Conservation (phyloP, 805 yeast genomes). For the Zygosaccharomyces lentus region DNA sequence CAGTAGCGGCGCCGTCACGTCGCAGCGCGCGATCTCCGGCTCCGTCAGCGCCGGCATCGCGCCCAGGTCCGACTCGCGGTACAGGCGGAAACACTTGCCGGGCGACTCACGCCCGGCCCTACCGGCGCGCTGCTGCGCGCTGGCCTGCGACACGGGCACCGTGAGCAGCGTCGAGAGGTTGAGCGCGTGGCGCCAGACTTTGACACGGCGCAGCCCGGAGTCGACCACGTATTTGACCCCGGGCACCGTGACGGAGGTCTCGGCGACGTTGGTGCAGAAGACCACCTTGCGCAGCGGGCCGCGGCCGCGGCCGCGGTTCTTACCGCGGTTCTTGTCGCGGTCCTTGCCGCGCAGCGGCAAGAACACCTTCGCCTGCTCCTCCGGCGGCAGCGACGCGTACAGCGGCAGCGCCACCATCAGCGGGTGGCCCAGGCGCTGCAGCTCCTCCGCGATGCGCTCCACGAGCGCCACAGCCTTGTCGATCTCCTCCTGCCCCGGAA, state of each 20-base stretch:
- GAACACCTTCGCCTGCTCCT: constrained; percentile 78
- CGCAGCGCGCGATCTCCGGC: constrained; percentile 86
- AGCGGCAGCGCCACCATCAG: constrained; percentile 72
- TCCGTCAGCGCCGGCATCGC: constrained; percentile 76
- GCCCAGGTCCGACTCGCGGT: constrained; percentile 64
- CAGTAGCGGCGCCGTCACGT: constrained; percentile 76
- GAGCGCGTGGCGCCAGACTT: constrained; percentile 89
- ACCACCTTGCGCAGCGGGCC: constrained; percentile 77
- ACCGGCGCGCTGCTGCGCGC: constrained; percentile 93
- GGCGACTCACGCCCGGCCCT: constrained; percentile 98
- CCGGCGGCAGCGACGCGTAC: constrained; percentile 90
- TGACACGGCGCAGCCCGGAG: constrained; percentile 86
- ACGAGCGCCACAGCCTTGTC: constrained; percentile 72
- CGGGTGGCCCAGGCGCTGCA: constrained; percentile 61
- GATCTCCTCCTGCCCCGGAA: constrained; percentile 97
- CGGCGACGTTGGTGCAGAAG: constrained; percentile 93
- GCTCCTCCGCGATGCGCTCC: constrained; percentile 53
- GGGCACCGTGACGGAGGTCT: constrained; percentile 92
- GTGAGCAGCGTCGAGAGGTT: constrained; percentile 91
- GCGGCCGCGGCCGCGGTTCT: too few species aligned
- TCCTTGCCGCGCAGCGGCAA: constrained; percentile 26
- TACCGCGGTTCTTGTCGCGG: too few species aligned
- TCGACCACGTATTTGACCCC: constrained; percentile 93
- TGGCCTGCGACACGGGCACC: constrained; percentile 88
- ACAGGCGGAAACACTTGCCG: constrained; percentile 85